Percentiles rank a stretch among this genome's conserved stretches.
Conservation (phyloP, 345 rosid species). For the Arabidopsis thaliana region DNA sequence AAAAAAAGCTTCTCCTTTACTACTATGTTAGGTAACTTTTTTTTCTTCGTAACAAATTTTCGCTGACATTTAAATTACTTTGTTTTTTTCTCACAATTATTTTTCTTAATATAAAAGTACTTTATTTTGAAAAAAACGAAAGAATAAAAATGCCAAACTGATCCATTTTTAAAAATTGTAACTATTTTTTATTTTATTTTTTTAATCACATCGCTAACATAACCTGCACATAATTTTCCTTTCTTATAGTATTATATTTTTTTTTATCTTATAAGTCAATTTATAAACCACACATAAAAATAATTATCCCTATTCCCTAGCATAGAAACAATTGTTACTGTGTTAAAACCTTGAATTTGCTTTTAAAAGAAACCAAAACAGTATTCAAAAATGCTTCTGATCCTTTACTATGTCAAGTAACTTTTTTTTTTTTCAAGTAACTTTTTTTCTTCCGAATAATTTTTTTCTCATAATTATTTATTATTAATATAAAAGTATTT, state of each 20-base stretch:
- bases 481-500: not conserved
- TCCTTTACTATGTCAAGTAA: not conserved
- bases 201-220: too few species aligned
- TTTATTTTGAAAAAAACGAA: not conserved
- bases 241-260: not conserved
- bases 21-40: not conserved
- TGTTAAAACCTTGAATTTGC: not conserved
- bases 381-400: not conserved
- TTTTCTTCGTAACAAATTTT: too few species aligned
- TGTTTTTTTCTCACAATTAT: too few species aligned
- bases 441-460: too few species aligned
- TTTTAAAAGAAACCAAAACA: not conserved
- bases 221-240: not conserved
- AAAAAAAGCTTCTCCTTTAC: not conserved
- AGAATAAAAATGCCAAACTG: not conserved
- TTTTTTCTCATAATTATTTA: too few species aligned
- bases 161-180: not conserved
- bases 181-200: too few species aligned
- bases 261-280: constrained; percentile 3
- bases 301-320: constrained; percentile 17
- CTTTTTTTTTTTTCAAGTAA: too few species aligned
- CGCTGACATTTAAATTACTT: too few species aligned
- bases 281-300: constrained; percentile 33
- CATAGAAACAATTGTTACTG: not conserved
- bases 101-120: not conserved